Evolutionary conservation across 768 basidiomycete species (phyloP).

Genomic region (Russula dissimulans): DNA sequence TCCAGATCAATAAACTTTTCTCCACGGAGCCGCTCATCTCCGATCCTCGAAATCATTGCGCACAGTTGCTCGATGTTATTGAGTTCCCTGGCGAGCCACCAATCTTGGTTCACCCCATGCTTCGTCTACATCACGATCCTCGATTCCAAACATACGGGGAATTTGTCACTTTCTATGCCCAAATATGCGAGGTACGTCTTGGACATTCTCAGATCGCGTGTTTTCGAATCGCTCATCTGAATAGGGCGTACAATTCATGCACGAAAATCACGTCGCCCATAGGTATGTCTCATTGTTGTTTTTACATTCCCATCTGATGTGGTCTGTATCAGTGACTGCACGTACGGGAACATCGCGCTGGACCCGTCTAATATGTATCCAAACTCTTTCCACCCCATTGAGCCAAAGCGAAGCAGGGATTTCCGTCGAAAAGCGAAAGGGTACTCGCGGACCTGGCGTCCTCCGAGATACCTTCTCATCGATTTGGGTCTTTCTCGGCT

Average conservation of each 20-base stretch:
- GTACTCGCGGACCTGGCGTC: slow-evolving; percentile 24
- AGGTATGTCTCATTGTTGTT: slow-evolving; percentile 18
- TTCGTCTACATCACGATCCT: no score
- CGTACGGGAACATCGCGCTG: slow-evolving; percentile 19
- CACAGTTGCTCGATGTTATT: no score
- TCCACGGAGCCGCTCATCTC: slow-evolving; percentile 16
- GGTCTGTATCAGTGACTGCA: not conserved
- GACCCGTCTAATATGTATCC: slow-evolving; percentile 13
- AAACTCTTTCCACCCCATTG: slow-evolving; percentile 24
- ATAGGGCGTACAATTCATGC: slow-evolving; percentile 9
- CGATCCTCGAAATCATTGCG: slow-evolving; percentile 14
- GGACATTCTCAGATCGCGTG: no score
- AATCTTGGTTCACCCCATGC: no score
- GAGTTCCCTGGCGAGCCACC: no score
- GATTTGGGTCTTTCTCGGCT: no score
- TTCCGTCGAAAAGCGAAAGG: slow-evolving; percentile 19
- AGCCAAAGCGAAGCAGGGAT: slow-evolving; percentile 17
- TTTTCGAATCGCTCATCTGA: no score
- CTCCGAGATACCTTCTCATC: no score
- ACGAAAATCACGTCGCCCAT: slow-evolving; percentile 21
- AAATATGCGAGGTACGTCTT: no score
- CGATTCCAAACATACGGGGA: no score
- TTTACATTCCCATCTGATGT: no score
- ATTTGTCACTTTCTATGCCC: no score
- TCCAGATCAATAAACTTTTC: slow-evolving; percentile 1